phyloP scores from a whole-genome alignment of 75 land plant species.

The Selaginella moellendorffii region DNA sequence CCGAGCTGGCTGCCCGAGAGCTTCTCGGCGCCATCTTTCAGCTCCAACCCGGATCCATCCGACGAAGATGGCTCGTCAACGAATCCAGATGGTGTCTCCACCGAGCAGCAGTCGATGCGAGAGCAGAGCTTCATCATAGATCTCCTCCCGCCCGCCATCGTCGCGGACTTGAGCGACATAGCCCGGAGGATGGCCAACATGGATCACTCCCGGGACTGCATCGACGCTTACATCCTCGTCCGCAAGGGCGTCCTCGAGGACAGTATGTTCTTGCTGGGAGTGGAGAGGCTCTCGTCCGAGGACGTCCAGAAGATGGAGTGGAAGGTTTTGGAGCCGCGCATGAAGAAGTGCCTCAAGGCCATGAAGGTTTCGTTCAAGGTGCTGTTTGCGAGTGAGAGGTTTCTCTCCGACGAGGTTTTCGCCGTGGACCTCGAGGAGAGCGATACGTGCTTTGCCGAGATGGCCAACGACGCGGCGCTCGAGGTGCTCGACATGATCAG shows the following conservation, averaged over 20 bases:
- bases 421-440: constrained; percentile 13
- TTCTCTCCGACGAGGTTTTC: constrained; percentile 36
- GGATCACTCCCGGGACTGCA: not conserved
- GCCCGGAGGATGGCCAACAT: not conserved
- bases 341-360: constrained; percentile 55
- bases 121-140: not conserved
- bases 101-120: not conserved
- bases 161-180: not conserved
- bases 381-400: constrained; percentile 41
- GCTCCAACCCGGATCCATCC: not conserved
- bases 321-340: constrained; percentile 36
- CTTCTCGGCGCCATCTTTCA: not conserved
- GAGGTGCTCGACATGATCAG: constrained; percentile 57
- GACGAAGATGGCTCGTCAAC: not conserved
- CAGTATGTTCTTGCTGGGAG: constrained; percentile 21
- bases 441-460: constrained; percentile 22
- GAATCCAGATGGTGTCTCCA: too few relatives aligned
- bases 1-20: not conserved
- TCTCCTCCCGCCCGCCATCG: not conserved
- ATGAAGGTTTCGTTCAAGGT: constrained; percentile 22
- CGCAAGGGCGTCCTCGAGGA: not conserved
- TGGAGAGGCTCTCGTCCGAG: constrained; percentile 53
- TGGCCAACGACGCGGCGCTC: constrained; percentile 44
- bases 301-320: constrained; percentile 66
- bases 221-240: not conserved